A percentile compares a stretch with the other conserved stretches of the same genome.
phyloP scores from a whole-genome alignment of 1,139 yeast species.

The Diutina ranongensis region DNA sequence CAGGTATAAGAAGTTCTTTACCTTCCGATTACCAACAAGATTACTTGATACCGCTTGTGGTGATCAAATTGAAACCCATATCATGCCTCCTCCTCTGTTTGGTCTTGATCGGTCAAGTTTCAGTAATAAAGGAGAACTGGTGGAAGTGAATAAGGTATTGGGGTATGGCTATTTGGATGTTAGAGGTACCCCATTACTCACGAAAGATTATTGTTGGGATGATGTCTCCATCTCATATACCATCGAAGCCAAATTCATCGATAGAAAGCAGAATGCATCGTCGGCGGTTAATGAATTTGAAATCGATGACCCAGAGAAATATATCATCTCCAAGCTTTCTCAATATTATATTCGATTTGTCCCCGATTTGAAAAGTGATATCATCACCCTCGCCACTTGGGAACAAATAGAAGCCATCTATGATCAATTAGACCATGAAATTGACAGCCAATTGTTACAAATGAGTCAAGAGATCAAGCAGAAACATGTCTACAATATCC shows the following conservation, averaged over 20 bases:
- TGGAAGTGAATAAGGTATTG: constrained; percentile 29
- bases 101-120: constrained; percentile 43
- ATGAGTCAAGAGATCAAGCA: not conserved
- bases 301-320: constrained; percentile 28
- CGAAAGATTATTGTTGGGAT: constrained; percentile 31
- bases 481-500: not conserved
- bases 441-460: not conserved
- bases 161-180: constrained; percentile 32
- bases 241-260: constrained; percentile 25
- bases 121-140: constrained; percentile 22
- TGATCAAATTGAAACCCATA: constrained; percentile 41
- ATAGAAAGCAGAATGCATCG: not conserved
- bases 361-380: constrained; percentile 13
- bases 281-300: constrained; percentile 24
- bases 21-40: constrained; percentile 49
- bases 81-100: constrained; percentile 52
- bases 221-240: constrained; percentile 31
- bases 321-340: constrained; percentile 24
- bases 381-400: not conserved
- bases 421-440: not conserved
- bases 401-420: not conserved
- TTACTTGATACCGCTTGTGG: constrained; percentile 48
- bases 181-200: constrained; percentile 33
- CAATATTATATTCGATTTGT: constrained; percentile 32
- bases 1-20: constrained; percentile 50